Conservation (phyloP, 768 basidiomycete genomes). For the Boletus bicolor region DNA sequence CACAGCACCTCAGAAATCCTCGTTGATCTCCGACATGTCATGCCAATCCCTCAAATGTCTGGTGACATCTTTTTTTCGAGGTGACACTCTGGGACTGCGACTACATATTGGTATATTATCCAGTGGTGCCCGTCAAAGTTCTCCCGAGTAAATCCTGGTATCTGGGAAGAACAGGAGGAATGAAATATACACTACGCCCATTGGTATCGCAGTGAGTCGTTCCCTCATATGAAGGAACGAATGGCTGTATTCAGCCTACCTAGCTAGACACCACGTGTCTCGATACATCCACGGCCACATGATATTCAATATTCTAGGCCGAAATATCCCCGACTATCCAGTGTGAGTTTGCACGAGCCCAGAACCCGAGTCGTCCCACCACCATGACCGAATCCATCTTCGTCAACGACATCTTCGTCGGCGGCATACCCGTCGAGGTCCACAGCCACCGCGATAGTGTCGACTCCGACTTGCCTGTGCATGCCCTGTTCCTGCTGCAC, state of each 20-base stretch:
- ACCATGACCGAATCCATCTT: slow-evolving; percentile 19
- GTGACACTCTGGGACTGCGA: too few species aligned
- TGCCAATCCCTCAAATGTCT: too few species aligned
- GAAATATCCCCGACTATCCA: neutral
- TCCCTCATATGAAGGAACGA: neutral
- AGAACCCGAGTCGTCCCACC: neutral
- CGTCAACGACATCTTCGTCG: slow-evolving; percentile 17
- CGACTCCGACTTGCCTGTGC: slow-evolving; percentile 20
- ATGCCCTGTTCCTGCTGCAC: slow-evolving; percentile 29
- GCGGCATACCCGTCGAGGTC: slow-evolving; percentile 27
- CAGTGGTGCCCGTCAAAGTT: too few species aligned
- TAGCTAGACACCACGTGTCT: too few species aligned
- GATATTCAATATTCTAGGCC: neutral
- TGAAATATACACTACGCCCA: too few species aligned
- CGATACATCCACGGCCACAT: neutral
- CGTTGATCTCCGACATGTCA: too few species aligned
- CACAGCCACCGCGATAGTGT: slow-evolving; percentile 18
- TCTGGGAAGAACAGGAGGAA: neutral
- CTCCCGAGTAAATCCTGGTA: too few species aligned
- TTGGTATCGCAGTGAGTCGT: neutral
- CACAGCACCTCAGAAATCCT: too few species aligned
- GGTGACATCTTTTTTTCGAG: too few species aligned
- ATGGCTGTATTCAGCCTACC: too few species aligned
- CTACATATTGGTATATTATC: too few species aligned
- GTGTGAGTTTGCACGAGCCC: neutral